phyloP scores from a whole-genome alignment of 352 stramenopile species.

The Pythium phragmiticola region DNA sequence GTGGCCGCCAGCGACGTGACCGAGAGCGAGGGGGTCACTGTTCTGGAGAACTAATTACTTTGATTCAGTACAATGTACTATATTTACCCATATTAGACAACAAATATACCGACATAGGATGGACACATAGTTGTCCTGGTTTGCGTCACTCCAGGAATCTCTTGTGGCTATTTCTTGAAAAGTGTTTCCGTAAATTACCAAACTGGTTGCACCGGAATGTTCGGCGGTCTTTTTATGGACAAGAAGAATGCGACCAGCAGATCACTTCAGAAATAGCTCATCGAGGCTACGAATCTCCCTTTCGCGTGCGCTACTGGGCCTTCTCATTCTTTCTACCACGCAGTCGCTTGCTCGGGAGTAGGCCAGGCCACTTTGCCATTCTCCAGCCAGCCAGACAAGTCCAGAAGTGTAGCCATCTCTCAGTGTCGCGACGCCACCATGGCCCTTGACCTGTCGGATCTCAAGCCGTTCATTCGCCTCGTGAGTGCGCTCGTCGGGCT shows the following conservation, averaged over 20 bases:
- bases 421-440: background rate
- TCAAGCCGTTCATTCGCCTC: slow-evolving; percentile 42
- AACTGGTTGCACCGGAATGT: background rate
- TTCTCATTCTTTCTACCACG: background rate
- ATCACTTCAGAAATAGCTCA: slow-evolving; percentile 1
- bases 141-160: too few species aligned
- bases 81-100: too few species aligned
- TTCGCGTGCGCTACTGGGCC: background rate
- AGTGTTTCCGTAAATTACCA: slow-evolving; percentile 1
- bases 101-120: too few species aligned
- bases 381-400: background rate
- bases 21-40: background rate
- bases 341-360: background rate
- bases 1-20: slow-evolving; percentile 19
- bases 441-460: slow-evolving; percentile 9
- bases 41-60: too few species aligned
- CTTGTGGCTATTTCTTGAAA: too few species aligned
- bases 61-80: too few species aligned
- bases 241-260: background rate
- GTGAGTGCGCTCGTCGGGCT: slow-evolving; percentile 34
- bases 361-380: background rate
- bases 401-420: slow-evolving; percentile 2
- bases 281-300: background rate
- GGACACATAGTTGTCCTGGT: too few species aligned
- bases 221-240: slow-evolving; percentile 4